Evolutionary conservation across 2,329 filamentous ascomycete genomes (phyloP), one percentile per base, ranked within the genome.

Genomic region (Colletotrichum sp.): DNA sequence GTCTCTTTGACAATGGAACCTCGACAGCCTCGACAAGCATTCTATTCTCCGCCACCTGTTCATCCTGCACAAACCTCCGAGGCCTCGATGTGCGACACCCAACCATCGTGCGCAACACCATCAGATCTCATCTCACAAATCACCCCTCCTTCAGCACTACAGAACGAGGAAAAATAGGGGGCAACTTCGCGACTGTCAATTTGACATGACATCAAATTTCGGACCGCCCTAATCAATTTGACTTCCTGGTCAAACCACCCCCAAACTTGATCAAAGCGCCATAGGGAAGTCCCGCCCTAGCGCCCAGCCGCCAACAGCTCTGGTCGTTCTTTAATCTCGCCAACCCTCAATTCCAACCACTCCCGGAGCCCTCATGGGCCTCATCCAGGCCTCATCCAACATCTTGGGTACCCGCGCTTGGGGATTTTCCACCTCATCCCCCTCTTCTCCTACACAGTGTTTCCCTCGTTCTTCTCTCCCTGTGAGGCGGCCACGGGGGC

Each of bases 161-260:
- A 55, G 71, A 18, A 52, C 18, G 36, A 32, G 10, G 39, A n/a
- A 8, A 10, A 44, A 75, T 73, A 55, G 24, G 73, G 70, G 69
- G 63, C 69, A 39, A 63, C 18, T 63, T 73, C 55, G 70, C 65
- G 64, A 65, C 21, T 73, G 44, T 49, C 74, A 73, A 74, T 64
- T 73, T 76, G 49, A 73, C 57, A 63, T 73, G 57, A 68, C 74
- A 76, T 76, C 70, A 76, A 76, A 76, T 76, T 76, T 76, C 74
- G 70, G 74, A 59, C 70, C 21, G 34, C 70, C 74, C 49, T 76
- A 65, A 66, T 74, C 74, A 76, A 76, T 76, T 69, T 76, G 74
- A 69, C 71, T 74, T 74, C 74, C 74, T 69, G 57, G 74, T 74
- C 74, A 76, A 75, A 75, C 44, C 69, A 62, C 62, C 63, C 62